Percentiles rank a stretch among this genome's conserved stretches.
phyloP scores from a whole-genome alignment of 352 stramenopile genomes.

The Globisporangium ultimum region DNA sequence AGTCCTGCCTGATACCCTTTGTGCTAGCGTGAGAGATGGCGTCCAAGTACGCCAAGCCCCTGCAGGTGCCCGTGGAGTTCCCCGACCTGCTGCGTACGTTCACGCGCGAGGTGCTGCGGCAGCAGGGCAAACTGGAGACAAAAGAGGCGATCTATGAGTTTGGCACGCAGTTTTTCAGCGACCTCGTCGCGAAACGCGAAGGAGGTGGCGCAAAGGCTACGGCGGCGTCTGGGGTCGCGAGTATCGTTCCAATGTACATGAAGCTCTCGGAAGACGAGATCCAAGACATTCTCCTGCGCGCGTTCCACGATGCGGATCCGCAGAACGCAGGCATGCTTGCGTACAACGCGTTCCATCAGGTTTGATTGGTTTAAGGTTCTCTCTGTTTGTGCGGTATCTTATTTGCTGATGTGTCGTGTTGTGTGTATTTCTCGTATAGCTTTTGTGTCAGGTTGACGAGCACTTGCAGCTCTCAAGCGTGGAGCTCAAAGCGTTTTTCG shows the following conservation, averaged over 20 bases:
- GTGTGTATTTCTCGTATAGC: conserved; percentile 9
- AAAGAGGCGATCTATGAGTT: conserved; percentile 81
- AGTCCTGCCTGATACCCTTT: not conserved
- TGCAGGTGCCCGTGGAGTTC: conserved; percentile 72
- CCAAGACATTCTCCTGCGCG: conserved; percentile 35
- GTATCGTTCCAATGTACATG: conserved; percentile 36
- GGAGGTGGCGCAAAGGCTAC: conserved; percentile 15
- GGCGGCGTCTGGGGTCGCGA: not conserved
- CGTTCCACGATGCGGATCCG: conserved; percentile 42
- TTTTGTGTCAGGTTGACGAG: conserved; percentile 38
- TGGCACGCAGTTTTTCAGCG: conserved; percentile 65
- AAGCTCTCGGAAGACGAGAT: conserved; percentile 59
- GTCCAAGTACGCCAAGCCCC: conserved; percentile 81
- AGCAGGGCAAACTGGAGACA: conserved; percentile 79
- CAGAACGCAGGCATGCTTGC: conserved; percentile 36
- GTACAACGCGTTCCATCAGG: conserved; percentile 45
- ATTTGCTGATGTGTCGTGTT: not conserved
- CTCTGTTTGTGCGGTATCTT: not conserved
- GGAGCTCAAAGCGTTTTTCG: conserved; percentile 56
- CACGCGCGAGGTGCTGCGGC: conserved; percentile 74
- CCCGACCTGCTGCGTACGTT: conserved; percentile 73
- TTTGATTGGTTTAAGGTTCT: conserved; percentile 5
- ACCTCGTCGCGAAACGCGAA: conserved; percentile 43
- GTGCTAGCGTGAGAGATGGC: conserved; percentile 37
- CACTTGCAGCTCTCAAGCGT: conserved; percentile 49